Conservation (phyloP, 129 eudicot genomes). For the Centella asiatica region DNA sequence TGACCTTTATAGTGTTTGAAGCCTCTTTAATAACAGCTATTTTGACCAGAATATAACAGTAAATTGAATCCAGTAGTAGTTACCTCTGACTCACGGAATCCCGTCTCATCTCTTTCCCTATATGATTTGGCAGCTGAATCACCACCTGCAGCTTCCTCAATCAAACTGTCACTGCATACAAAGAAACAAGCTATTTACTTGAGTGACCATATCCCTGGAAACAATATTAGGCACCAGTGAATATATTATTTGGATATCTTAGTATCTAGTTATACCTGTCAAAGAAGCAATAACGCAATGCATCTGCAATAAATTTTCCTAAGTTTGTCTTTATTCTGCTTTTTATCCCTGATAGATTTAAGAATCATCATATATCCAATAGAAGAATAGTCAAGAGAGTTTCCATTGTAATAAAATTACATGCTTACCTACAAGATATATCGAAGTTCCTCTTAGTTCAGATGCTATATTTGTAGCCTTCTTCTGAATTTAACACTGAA, state of each 20-base stretch:
- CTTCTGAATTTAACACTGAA: slow-evolving; percentile 51
- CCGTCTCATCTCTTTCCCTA: slow-evolving; percentile 57
- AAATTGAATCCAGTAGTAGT: not conserved
- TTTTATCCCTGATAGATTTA: slow-evolving; percentile 49
- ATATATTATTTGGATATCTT: not conserved
- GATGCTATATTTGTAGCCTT: slow-evolving; percentile 61
- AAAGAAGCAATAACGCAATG: slow-evolving; percentile 72
- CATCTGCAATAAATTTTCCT: slow-evolving; percentile 73
- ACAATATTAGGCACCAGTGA: not conserved
- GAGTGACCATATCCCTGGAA: slow-evolving; percentile 17
- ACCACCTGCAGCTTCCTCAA: slow-evolving; percentile 90
- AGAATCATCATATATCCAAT: not conserved
- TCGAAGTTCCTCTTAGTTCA: slow-evolving; percentile 80
- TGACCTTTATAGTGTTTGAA: not conserved
- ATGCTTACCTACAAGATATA: slow-evolving; percentile 78
- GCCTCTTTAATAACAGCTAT: not conserved
- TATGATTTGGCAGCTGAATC: slow-evolving; percentile 44
- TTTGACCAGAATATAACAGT: slow-evolving; percentile 12
- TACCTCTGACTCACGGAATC: slow-evolving; percentile 82
- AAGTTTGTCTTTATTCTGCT: slow-evolving; percentile 50
- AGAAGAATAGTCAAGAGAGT: not conserved
- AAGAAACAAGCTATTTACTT: not conserved
- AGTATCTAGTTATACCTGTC: slow-evolving; percentile 47
- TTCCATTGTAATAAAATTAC: not conserved
- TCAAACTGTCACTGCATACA: slow-evolving; percentile 59